These are phyloP conservation scores for Trametes coccinea DNA, from an alignment of 768 basidiomycete genomes.

Conservation along the genomic window DNA sequence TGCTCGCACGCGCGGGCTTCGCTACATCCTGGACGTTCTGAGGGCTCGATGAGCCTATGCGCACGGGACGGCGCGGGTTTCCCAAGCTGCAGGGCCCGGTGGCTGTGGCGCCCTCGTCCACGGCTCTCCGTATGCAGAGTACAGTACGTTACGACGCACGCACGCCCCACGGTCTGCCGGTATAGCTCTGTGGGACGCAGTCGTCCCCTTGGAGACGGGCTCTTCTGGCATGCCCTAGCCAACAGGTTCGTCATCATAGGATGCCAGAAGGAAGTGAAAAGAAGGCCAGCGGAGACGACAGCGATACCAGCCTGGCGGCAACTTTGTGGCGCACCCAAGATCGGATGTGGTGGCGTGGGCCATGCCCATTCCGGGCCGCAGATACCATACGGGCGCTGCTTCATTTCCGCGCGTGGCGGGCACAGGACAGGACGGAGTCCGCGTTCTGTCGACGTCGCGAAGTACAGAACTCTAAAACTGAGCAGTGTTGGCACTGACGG, in stretches of 20 bases:
- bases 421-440: background rate
- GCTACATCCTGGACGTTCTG: background rate
- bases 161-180: background rate
- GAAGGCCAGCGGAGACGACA: background rate
- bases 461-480: background rate
- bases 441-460: background rate
- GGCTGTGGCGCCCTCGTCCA: slow-evolving; percentile 16
- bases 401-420: background rate
- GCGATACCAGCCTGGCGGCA: background rate
- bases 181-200: background rate
- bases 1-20: slow-evolving; percentile 1
- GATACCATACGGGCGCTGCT: background rate
- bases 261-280: background rate
- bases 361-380: background rate
- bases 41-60: slow-evolving; percentile 1
- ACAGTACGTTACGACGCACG: background rate
- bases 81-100: slow-evolving; percentile 8
- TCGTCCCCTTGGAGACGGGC: slow-evolving; percentile 8
- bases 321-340: slow-evolving; percentile 4
- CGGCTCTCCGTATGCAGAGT: slow-evolving; percentile 2
- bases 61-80: background rate
- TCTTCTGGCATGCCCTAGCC: background rate
- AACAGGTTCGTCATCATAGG: background rate
- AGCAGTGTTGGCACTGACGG: background rate
- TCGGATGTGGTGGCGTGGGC: background rate